These are phyloP conservation scores for Oemleria cerasiformis DNA, from an alignment of 306 rosid species.

Conservation along the genomic window DNA sequence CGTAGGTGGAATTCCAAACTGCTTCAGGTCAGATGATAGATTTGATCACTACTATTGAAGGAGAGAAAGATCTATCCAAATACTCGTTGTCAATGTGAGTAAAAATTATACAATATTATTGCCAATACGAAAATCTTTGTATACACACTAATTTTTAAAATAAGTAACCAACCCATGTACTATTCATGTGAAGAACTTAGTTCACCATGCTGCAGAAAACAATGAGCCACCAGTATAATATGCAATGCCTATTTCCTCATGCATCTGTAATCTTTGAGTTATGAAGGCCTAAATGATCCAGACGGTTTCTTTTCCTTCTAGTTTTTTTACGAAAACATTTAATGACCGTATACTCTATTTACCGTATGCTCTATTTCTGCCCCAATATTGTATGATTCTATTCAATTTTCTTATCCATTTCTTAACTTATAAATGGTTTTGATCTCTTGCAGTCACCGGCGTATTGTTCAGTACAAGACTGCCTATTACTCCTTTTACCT, in stretches of 20 bases:
- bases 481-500: constrained; percentile 90
- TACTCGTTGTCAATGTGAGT: constrained; percentile 80
- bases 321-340: background rate
- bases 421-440: constrained; percentile 8
- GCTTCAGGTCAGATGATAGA: constrained; percentile 94
- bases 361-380: background rate
- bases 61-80: constrained; percentile 77
- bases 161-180: background rate
- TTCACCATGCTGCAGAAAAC: background rate
- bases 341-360: background rate
- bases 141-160: background rate
- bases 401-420: background rate
- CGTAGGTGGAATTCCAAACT: constrained; percentile 84
- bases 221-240: background rate
- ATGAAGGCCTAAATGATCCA: background rate
- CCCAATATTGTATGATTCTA: background rate
- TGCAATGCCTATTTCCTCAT: background rate
- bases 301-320: background rate
- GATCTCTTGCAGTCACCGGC: constrained; percentile 66
- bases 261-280: constrained; percentile 2
- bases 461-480: constrained; percentile 91
- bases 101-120: background rate
- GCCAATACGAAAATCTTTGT: background rate
- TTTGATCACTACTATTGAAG: constrained; percentile 73
- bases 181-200: background rate